A percentile compares a stretch with the other conserved stretches of the same genome.
Conservation (phyloP, 306 rosid genomes). For the Hippophae tibetana region DNA sequence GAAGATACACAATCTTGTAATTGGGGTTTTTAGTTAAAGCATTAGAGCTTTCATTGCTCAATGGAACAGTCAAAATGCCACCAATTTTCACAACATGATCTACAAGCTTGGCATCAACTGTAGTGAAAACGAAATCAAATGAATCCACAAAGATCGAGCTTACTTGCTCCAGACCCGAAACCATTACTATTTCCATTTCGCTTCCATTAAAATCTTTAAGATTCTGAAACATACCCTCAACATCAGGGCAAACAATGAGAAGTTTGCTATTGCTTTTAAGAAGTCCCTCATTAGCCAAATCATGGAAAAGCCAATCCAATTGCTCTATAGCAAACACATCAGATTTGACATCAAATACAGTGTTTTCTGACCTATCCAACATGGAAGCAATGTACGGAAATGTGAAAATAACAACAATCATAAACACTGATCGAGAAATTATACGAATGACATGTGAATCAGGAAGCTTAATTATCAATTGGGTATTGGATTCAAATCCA, state of each 20-base stretch:
- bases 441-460: conserved; percentile 36
- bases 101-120: conserved; percentile 33
- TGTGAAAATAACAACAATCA: conserved; percentile 40
- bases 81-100: conserved; percentile 40
- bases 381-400: conserved; percentile 36
- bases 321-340: conserved; percentile 17
- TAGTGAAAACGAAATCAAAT: conserved; percentile 43
- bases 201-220: conserved; percentile 3
- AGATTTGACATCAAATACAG: conserved; percentile 16
- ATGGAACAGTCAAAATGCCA: conserved; percentile 54
- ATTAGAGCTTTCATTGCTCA: conserved; percentile 24
- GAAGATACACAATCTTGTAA: conserved; percentile 39
- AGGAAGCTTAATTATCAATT: conserved; percentile 41
- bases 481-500: conserved; percentile 24
- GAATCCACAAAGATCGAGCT: conserved; percentile 31
- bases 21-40: conserved; percentile 26
- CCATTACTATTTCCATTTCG: conserved; percentile 24
- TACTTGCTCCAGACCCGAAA: conserved; percentile 30
- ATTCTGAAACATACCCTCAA: conserved; percentile 13
- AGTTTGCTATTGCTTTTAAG: conserved; percentile 31
- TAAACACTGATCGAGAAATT: conserved; percentile 43
- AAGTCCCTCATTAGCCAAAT: conserved; percentile 48
- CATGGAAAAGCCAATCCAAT: conserved; percentile 39
- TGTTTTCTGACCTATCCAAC: conserved; percentile 12
- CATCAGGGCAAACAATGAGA: conserved; percentile 36